Conservation (phyloP, 108 stramenopile genomes). For the Skeletonema marinoi region DNA sequence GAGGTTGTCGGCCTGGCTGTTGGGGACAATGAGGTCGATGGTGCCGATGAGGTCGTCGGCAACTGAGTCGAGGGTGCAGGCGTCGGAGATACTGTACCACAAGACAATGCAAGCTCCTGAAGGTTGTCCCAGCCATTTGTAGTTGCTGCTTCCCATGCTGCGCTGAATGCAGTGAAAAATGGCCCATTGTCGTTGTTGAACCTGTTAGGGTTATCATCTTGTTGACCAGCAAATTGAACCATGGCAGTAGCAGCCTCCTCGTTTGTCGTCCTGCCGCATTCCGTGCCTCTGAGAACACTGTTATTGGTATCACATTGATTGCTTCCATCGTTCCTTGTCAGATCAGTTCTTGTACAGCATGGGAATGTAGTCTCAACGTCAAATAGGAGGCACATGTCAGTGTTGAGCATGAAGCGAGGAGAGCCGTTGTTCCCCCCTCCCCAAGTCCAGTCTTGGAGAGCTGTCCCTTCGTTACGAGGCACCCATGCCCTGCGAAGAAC, state of each 20-base stretch:
- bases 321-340: neutral
- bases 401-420: too few species aligned
- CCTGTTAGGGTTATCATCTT: neutral
- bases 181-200: slow-evolving; percentile 18
- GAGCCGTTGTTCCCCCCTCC: neutral
- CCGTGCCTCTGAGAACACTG: neutral
- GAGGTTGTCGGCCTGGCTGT: too few species aligned
- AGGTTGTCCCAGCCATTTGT: slow-evolving; percentile 17
- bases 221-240: neutral
- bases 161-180: slow-evolving; percentile 17
- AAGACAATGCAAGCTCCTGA: neutral
- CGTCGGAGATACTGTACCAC: neutral
- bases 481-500: slow-evolving; percentile 8
- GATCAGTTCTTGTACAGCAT: slow-evolving; percentile 21
- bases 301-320: neutral
- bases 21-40: too few species aligned
- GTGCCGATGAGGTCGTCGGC: neutral
- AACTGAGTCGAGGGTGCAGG: neutral
- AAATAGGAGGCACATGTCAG: too few species aligned
- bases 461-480: slow-evolving; percentile 4
- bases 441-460: slow-evolving; percentile 20
- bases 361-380: neutral
- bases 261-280: neutral
- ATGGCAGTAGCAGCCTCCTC: slow-evolving; percentile 13
- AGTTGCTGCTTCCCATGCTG: slow-evolving; percentile 19